Percentiles rank a stretch among this genome's conserved stretches.
Evolutionary conservation across 2,329 filamentous ascomycete genomes (phyloP).

Genomic region (Penicillium sp.): DNA sequence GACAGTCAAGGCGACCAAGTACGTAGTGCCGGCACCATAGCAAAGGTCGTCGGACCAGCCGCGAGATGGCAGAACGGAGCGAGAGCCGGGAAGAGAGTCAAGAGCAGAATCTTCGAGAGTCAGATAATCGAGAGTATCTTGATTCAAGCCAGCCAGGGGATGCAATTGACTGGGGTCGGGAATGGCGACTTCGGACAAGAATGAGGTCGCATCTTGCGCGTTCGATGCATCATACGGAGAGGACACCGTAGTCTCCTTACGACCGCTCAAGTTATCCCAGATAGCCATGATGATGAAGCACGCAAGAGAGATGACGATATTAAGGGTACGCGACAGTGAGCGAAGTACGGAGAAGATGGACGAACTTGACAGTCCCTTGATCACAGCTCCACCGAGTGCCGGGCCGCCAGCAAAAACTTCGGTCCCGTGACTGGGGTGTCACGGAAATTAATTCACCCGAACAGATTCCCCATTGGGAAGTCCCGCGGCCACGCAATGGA

Average conservation of each 20-base stretch:
- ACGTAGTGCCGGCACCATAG: conserved; percentile 93
- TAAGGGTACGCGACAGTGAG: conserved; percentile 12
- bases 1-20: conserved; percentile 75
- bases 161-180: conserved; percentile 86
- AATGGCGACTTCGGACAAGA: conserved; percentile 69
- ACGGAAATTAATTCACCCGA: conserved; percentile 22
- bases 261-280: conserved; percentile 58
- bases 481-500: conserved; percentile 23
- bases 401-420: conserved; percentile 34
- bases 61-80: conserved; percentile 84
- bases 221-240: conserved; percentile 64
- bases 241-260: conserved; percentile 52
- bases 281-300: conserved; percentile 44
- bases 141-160: conserved; percentile 86
- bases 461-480: conserved; percentile 20
- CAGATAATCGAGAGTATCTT: conserved; percentile 90
- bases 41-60: conserved; percentile 98
- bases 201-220: conserved; percentile 76
- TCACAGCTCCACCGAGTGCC: conserved; percentile 21
- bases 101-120: conserved; percentile 86
- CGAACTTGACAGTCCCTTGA: conserved; percentile 15
- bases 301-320: conserved; percentile 22
- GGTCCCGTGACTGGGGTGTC: conserved; percentile 28
- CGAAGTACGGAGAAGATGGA: conserved; percentile 14
- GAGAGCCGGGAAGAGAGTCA: conserved; percentile 75